Base-by-base conservation (phyloP, 352 stramenopile species). In the Phytopythium ostracodes region DNA sequence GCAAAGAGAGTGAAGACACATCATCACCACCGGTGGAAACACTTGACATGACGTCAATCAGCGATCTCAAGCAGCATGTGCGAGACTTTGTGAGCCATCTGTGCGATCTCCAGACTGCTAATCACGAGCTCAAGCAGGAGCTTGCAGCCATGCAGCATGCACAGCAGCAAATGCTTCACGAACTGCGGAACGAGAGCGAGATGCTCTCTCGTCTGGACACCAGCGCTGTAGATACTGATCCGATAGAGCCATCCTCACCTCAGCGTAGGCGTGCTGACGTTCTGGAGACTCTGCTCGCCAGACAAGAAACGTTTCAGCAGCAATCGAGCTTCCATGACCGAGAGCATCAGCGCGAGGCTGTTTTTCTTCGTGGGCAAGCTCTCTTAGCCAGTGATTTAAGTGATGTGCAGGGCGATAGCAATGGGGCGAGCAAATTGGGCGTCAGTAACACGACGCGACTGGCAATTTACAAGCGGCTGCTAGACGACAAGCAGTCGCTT, bases 11-110 rank as follows among this genome's bases (percentile, higher is more conserved):
- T 42, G 29, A 25, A 1, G 38, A 38, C 4, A 8, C 14, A 1
- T 9, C 14, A 1, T 9, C 54, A 17, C n/a, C 11, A 11, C 24
- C 22, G 42, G 12, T 49, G 17, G 33, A 49, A 18, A 1, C 7
- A 15, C 1, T 47, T 2, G 53, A 59, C 8, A 31, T 44, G 53
- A 10, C n/a, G n/a, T 61, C 59, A 0, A 56, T 70, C 2, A 44
- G 65, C 6, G 67, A 77, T 35, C 62, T 88, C 14, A 70, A 65
- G 22, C 62, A 71, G 20, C 59, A 68, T 2, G 42, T 82, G 15
- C 43, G 43, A 4, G 44, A 54, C 4, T 25, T 73, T 46, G 33
- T 89, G 29, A 58, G 33, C 6, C 69, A 77, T 53, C 31, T 87
- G 0, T 73, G 76, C 27, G 44, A 56, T 9, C 58, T 79, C 20